Base-by-base conservation (phyloP, 768 basidiomycete genomes). In the Phanerochaete carnosa region DNA sequence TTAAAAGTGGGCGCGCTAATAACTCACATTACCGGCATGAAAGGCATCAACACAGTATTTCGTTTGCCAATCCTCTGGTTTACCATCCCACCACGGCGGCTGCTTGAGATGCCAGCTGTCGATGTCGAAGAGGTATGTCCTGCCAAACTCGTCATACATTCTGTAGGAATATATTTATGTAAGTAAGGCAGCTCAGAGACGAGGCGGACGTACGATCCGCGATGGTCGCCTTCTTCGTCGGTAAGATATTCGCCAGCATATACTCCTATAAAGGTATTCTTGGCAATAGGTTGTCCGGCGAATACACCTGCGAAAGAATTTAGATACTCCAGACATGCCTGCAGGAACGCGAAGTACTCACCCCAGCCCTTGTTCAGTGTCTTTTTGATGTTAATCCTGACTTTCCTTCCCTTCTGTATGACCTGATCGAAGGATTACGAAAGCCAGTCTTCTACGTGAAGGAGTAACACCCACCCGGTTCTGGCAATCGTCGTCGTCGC, bases 291-390 rank as follows among this genome's bases (percentile, higher is more conserved):
- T 66, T 81, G 85, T 2, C 76, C 66, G 22, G 84, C 85, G 68
- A 91, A 88, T 2, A 95, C 82, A 33, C 92, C 92, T 93, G 55
- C 16, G 45, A 60, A 47, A 33, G 46, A n/a, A 33, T 23, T 32
- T 43, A 61, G 62, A 29, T 46, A 7, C 25, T 22, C 45, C 45
- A 37, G 28, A 25, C 58, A 13, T 59, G 46, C 35, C 58, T 59
- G 33, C 6, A 35, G 33, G 33, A 37, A 13, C 5, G 13, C 43
- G 23, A 1, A 19, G 13, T 35, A 72, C 80, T 55, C 66, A 89
- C 94, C 94, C 94, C 94, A 96, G 45, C 94, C 94, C 72, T 94
- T 95, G 45, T 83, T 70, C 43, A 69, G 63, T 0, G 94, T 95
- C 70, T 89, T 88, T 53, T 79, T 78, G 35, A 97, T 85, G 32